Percentiles rank a stretch among this genome's conserved stretches.
phyloP scores from a whole-genome alignment of 163 green algal genomes.

The Coccomyxa subellipsoidea region DNA sequence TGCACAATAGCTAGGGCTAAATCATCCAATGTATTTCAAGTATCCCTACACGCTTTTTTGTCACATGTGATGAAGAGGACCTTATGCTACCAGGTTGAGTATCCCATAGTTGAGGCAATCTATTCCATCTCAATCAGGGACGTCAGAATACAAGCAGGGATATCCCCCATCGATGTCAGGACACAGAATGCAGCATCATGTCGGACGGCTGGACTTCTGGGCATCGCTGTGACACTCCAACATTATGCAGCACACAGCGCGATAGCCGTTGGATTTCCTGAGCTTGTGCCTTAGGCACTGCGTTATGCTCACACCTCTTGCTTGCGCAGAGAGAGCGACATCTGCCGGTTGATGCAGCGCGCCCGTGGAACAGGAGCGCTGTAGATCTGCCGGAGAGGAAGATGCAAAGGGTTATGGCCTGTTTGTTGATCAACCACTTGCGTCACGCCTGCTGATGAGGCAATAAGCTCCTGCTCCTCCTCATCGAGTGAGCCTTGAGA shows the following conservation, averaged over 20 bases:
- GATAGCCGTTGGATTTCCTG: too few relatives aligned
- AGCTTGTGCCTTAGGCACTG: too few relatives aligned
- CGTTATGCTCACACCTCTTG: neutral
- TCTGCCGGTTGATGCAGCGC: conserved; percentile 7
- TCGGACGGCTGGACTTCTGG: too few relatives aligned
- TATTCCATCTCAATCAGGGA: too few relatives aligned
- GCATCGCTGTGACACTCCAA: too few relatives aligned
- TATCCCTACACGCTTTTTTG: neutral
- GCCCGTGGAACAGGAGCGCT: neutral
- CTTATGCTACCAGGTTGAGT: neutral
- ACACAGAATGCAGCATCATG: too few relatives aligned
- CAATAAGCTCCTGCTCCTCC: neutral
- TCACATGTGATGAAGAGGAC: neutral
- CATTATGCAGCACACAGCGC: too few relatives aligned
- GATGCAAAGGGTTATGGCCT: neutral
- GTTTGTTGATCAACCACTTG: too few relatives aligned
- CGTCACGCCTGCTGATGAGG: neutral
- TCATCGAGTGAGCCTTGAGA: neutral
- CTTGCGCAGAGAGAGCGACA: conserved; percentile 5
- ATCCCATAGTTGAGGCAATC: neutral
- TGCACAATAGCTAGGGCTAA: neutral
- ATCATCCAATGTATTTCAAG: neutral
- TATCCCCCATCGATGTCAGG: too few relatives aligned
- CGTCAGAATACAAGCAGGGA: too few relatives aligned
- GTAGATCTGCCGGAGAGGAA: neutral